phyloP scores from a whole-genome alignment of 2,329 filamentous ascomycete species.

The Colletotrichum truncatum region DNA sequence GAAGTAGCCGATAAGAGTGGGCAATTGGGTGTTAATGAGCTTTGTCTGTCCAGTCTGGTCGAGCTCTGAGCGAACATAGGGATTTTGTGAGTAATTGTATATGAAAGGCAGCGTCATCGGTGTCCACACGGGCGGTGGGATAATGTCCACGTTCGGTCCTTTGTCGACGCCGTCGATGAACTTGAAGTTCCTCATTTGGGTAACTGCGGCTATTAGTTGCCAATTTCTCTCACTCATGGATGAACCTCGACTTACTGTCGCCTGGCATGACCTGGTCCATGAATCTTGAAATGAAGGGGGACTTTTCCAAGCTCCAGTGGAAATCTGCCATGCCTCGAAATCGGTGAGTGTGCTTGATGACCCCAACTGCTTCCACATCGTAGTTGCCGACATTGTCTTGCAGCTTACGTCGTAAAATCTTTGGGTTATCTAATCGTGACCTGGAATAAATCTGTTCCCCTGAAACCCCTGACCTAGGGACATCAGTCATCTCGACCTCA shows the following conservation, averaged over 20 bases:
- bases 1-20: conserved; percentile 68
- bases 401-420: conserved; percentile 68
- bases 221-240: conserved; percentile 37
- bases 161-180: conserved; percentile 67
- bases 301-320: conserved; percentile 77
- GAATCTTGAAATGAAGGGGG: conserved; percentile 76
- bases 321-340: conserved; percentile 90
- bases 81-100: conserved; percentile 87
- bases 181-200: conserved; percentile 63
- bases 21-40: conserved; percentile 67
- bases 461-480: not conserved
- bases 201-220: conserved; percentile 53
- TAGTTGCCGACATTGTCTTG: conserved; percentile 77
- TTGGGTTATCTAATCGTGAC: conserved; percentile 61
- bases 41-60: conserved; percentile 61
- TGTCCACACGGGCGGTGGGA: conserved; percentile 83
- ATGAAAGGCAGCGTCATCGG: conserved; percentile 79
- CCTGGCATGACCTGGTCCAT: conserved; percentile 76
- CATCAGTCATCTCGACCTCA: conserved; percentile 44
- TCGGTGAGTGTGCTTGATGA: conserved; percentile 82
- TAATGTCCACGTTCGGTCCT: conserved; percentile 71
- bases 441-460: conserved; percentile 49
- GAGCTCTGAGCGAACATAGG: conserved; percentile 72
- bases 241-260: conserved; percentile 60
- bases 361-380: conserved; percentile 74